phyloP scores from a whole-genome alignment of 2,329 filamentous ascomycete genomes.

The Penicillium italicum region DNA sequence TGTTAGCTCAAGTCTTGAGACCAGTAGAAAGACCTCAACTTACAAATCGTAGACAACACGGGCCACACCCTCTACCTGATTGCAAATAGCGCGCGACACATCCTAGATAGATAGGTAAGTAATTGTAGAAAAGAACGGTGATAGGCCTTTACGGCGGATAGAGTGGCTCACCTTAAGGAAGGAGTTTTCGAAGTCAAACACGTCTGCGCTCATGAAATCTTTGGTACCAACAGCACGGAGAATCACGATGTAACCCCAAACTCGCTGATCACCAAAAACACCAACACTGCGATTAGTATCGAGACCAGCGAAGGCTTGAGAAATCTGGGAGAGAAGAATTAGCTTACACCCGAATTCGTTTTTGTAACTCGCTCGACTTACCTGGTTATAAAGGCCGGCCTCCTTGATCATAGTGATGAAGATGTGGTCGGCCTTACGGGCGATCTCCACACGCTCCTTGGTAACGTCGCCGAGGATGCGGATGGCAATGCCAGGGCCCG shows the following conservation, averaged over 20 bases:
- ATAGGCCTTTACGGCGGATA: neutral
- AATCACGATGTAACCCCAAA: constrained; percentile 61
- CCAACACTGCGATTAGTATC: constrained; percentile 21
- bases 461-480: constrained; percentile 83
- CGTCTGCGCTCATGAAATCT: constrained; percentile 44
- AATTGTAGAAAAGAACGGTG: neutral
- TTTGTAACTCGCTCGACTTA: neutral
- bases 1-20: neutral
- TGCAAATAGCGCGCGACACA: neutral
- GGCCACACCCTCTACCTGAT: neutral
- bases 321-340: neutral
- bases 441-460: constrained; percentile 72
- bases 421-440: constrained; percentile 47
- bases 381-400: constrained; percentile 42
- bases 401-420: constrained; percentile 47
- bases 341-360: neutral
- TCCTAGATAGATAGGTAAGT: neutral
- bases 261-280: constrained; percentile 60
- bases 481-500: constrained; percentile 69
- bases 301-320: neutral
- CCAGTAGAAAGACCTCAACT: neutral
- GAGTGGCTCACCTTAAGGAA: neutral
- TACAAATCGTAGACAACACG: constrained; percentile 1
- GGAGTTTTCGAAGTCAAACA: neutral
- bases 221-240: constrained; percentile 59